Base-by-base conservation (phyloP, 108 stramenopile genomes). In the Tribonema minus region DNA sequence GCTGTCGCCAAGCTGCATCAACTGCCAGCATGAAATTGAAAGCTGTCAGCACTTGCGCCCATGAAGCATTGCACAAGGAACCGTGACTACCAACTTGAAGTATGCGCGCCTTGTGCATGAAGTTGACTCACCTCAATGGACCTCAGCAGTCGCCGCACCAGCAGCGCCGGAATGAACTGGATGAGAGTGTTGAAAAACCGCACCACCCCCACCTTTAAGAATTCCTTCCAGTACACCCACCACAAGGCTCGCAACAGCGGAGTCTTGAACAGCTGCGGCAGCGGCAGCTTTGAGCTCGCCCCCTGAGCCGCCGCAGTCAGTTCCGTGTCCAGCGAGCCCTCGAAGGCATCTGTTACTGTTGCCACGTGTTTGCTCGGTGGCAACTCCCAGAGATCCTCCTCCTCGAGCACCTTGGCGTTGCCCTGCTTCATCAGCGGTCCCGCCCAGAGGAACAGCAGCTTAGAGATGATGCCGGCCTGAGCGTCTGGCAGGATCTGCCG, bases 121-220 rank as follows among this genome's bases (percentile, higher is more conserved):
- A n/a, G n/a, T n/a, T n/a, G n/a, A n/a, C n/a, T n/a, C n/a, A n/a
- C n/a, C n/a, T n/a, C n/a, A n/a, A n/a, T n/a, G n/a, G 29, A 61
- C 68, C 61, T 34, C 25, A 79, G 68, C 39, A 79, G 30, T 2
- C 62, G 60, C 35, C 54, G 64, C 0, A 79, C 37, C 54, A 79
- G 67, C 34, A 79, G 67, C 2, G 77, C 64, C 1, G 77, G 77
- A 39, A 79, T 30, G 26, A 79, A 79, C 77, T 79, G 77, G 3
- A 79, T 59, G 27, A 33, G 39, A 28, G 67, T 70, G 61, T 68
- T 68, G 27, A 58, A 4, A 39, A 79, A 69, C 32, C 77, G 77
- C 37, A 79, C 2, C 9, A 15, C 68, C 6, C 78, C 78, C n/a
- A 41, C 59, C 68, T 7, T 26, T 38, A 79, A 31, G 31, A 79